Base-by-base conservation (phyloP, 805 yeast genomes). In the Zygosaccharomyces rouxii region DNA sequence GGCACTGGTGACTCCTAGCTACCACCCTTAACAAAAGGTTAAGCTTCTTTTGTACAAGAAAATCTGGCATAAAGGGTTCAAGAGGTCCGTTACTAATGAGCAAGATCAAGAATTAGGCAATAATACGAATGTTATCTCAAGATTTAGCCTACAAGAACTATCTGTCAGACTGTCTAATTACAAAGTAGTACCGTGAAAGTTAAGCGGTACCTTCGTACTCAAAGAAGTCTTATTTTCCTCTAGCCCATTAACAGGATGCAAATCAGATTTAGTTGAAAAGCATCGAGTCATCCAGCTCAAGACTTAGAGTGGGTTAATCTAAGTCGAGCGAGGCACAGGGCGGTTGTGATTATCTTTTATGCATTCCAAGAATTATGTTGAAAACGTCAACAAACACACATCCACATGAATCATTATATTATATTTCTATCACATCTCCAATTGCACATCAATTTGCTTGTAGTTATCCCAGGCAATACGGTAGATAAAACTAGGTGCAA, bases 401-500 rank as follows among this genome's bases (percentile, higher is more conserved):
- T 33, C 21, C 37, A 33, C 44, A 28, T 41, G 33, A 41, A 29
- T 41, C 44, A 41, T 41, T 33, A 41, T 18, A 29, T 41, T 39
- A 28, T 35, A 38, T 28, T 25, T 41, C 40, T 41, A 35, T 41
- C 44, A 41, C 44, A 41, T 16, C 35, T 41, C 81, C 53, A 84
- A 70, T 58, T 75, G 75, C 50, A 79, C 87, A 71, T 94, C 98
- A 59, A 84, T 89, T 46, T 83, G 80, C 67, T 86, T 85, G 69
- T 94, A 94, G 69, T 92, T 89, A 68, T 94, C 99, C 72, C 90
- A 79, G 18, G 94, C 96, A 47, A 94, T 86, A 69, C 99, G 83
- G 69, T 94, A 94, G 47, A 94, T 86, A 71, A 94, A 94, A 59
- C 92, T 88, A 41, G 99, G 98, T 22, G 98, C 87, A 65, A 86